Evolutionary conservation across 768 basidiomycete genomes (phyloP), one percentile per base, ranked within the genome.

Genomic region (Amanita rubescens): DNA sequence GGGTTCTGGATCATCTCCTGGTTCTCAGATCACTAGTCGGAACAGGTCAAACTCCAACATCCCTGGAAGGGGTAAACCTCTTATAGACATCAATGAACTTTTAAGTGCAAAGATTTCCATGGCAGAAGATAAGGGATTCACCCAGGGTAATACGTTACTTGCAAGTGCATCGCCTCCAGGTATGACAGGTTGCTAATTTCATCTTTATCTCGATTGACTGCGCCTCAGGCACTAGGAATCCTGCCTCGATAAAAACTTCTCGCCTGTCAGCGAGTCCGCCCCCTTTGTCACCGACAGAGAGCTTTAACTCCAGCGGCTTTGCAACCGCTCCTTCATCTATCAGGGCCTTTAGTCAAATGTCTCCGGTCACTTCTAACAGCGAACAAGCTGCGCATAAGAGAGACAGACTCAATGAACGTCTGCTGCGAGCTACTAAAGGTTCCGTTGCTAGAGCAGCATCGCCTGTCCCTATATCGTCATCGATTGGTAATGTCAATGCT

Each of bases 81-180:
- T 80, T 9, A 78, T 80, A 43, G 77, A 80, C 56, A 79, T 80
- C 51, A 71, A 68, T 35, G 68, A 72, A 57, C 65, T 80, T 5
- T 74, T 72, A 50, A 53, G 57, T 25, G 57, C 60, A 30, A 64
- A 63, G 20, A 58, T 53, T 8, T 48, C 60, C 15, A 53, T 77
- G 54, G 74, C 72, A n/a, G 63, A 62, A 12, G 71, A 70, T 6
- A 63, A 58, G 22, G 75, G 73, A 39, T 58, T 70, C 19, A 60
- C 59, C 19, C 30, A 50, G 43, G 60, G 59, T 12, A 33, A 49
- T 24, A 59, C 60, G 15, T 42, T 62, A 39, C 49, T 62, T 5
- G 57, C 52, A 20, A 37, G 19, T 27, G 12, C 25, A 22, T 35
- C 48, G 10, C 37, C 37, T n/a, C 10, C 32, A 19, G 15, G 3